A percentile compares a stretch with the other conserved stretches of the same genome.
Evolutionary conservation across 108 stramenopile genomes (phyloP).

Genomic region (Cyclotella baltica): DNA sequence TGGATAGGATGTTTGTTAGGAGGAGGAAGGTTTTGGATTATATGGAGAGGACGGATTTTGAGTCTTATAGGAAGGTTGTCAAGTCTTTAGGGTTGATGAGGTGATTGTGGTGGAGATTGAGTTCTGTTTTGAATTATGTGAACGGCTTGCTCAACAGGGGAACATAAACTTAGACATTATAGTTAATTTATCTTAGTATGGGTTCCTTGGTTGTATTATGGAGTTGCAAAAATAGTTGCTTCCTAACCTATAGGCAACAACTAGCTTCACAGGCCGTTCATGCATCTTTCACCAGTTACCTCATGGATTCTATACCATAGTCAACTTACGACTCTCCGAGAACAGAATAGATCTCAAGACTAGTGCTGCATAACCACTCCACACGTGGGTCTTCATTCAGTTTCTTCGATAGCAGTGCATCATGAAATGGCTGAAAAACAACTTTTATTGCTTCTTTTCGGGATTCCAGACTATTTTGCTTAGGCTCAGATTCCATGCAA

Average conservation of each 20-base stretch:
- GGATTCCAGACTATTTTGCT: neutral
- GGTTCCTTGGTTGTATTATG: too few species aligned
- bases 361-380: conserved; percentile 4
- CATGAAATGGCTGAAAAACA: conserved; percentile 5
- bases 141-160: neutral
- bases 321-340: neutral
- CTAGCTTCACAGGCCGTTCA: too few species aligned
- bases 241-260: too few species aligned
- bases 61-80: conserved; percentile 82
- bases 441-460: neutral
- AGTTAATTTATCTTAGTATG: too few species aligned
- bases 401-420: neutral
- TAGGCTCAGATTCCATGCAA: neutral
- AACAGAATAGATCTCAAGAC: conserved; percentile 12
- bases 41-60: conserved; percentile 91
- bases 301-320: neutral
- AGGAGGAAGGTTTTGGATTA: conserved; percentile 92
- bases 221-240: too few species aligned
- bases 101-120: conserved; percentile 31
- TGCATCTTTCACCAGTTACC: too few species aligned
- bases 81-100: conserved; percentile 85
- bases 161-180: neutral
- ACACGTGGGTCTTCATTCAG: neutral
- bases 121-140: neutral
- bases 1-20: conserved; percentile 82